Base-by-base conservation (phyloP, 495 filamentous ascomycete genomes). In the Aspergillus cavernicola region DNA sequence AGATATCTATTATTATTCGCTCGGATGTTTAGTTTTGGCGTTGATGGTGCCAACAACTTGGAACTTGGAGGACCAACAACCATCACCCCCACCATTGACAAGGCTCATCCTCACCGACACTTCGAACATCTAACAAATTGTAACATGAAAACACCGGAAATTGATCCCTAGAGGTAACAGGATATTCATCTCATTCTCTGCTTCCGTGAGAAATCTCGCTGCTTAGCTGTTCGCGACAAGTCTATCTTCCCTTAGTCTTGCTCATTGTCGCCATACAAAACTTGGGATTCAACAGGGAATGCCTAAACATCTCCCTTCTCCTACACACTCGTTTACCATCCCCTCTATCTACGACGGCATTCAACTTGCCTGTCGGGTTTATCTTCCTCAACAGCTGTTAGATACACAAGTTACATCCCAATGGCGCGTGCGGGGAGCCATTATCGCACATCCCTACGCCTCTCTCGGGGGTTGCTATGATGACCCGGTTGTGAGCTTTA, bases 381-480 rank as follows among this genome's bases (percentile, higher is more conserved):
- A 92, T 67, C 83, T 91, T 40, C 87, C 89, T 8, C 44, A 37
- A 41, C 5, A 52, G 31, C 33, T 66, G 37, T 39, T 72, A 61
- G 15, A 67, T 70, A 53, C 67, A 55, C 31, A 64, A 53, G 35
- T 37, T 15, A 6, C 52, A 38, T 22, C 60, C n/a, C 35, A 59
- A 18, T 79, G 78, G 76, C 59, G 52, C 9, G 72, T 73, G 43
- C 79, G 78, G 52, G 87, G 83, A 10, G 92, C 90, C 3, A 79
- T 97, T 18, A 65, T 98, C 20, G 92, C 92, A 0, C 93, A 97
- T 67, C 92, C 93, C 0, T 98, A 97, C 55, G 89, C 90, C 16
- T 81, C 87, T 0, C 72, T 97, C 6, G 93, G 93, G 10, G 93
- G 93, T 5, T 85, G 75, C 71, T 92, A 84, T 65, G 87, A 97